These are phyloP conservation scores for Aegilops speltoides DNA, from an alignment of 176 grass and related monocot genomes.

Conservation along the genomic window DNA sequence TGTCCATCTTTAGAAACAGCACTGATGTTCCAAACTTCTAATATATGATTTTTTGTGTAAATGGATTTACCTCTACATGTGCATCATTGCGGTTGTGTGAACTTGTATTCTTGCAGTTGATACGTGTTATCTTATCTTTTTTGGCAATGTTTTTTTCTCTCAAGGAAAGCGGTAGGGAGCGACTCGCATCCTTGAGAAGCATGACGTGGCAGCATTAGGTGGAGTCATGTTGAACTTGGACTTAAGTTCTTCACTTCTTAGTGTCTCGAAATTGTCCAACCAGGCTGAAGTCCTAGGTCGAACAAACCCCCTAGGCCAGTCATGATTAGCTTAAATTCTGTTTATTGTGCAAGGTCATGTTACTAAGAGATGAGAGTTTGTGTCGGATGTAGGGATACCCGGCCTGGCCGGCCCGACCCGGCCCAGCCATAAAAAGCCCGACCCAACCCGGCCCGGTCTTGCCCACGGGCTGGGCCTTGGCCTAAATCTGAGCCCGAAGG, in stretches of 20 bases:
- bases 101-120: not conserved
- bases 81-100: not conserved
- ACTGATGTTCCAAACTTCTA: not conserved
- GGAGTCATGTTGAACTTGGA: not conserved
- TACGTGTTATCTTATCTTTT: not conserved
- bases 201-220: not conserved
- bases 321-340: not conserved
- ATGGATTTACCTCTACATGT: not conserved
- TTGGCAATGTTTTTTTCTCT: not conserved
- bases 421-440: too few relatives aligned
- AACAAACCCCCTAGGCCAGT: not conserved
- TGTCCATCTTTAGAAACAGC: not conserved
- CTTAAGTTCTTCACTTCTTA: too few relatives aligned
- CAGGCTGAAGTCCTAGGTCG: not conserved
- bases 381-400: not conserved
- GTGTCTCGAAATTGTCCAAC: not conserved
- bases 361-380: not conserved
- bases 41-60: not conserved
- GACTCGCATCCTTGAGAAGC: not conserved
- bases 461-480: too few relatives aligned
- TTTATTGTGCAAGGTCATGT: not conserved
- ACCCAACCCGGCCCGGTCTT: too few relatives aligned
- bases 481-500: too few relatives aligned
- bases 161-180: not conserved
- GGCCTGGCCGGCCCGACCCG: too few relatives aligned